Conservation (phyloP, 352 stramenopile species). For the Thalassiosira delicatula region DNA sequence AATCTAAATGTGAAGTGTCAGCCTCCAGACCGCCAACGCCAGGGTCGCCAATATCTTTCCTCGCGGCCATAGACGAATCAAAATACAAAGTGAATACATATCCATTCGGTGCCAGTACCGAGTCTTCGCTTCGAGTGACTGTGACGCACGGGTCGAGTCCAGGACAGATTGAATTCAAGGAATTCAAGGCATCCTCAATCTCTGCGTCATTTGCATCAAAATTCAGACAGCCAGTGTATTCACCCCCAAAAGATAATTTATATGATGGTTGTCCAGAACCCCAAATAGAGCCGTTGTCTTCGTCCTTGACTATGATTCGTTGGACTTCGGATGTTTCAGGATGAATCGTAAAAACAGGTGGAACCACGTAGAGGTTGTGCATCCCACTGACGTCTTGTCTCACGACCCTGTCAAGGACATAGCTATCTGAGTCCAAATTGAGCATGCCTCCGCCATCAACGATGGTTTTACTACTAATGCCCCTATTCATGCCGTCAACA, state of each 20-base stretch:
- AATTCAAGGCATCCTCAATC: slow-evolving; percentile 45
- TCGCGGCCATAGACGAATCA: slow-evolving; percentile 53
- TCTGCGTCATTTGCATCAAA: slow-evolving; percentile 76
- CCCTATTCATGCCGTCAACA: slow-evolving; percentile 70
- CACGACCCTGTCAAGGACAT: slow-evolving; percentile 53
- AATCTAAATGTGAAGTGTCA: slow-evolving; percentile 55
- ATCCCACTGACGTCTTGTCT: slow-evolving; percentile 23
- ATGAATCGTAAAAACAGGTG: slow-evolving; percentile 75
- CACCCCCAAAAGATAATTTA: slow-evolving; percentile 55
- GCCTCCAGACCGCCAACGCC: slow-evolving; percentile 47
- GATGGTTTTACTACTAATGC: slow-evolving; percentile 69
- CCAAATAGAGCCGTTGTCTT: slow-evolving; percentile 59
- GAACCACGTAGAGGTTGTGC: slow-evolving; percentile 60
- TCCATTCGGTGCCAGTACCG: slow-evolving; percentile 73
- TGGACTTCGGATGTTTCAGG: slow-evolving; percentile 72
- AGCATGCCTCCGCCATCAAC: slow-evolving; percentile 73
- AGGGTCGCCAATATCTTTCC: slow-evolving; percentile 44
- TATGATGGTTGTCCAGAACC: slow-evolving; percentile 61
- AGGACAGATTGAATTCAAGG: slow-evolving; percentile 53
- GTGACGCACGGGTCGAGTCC: slow-evolving; percentile 65
- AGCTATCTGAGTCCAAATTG: slow-evolving; percentile 46
- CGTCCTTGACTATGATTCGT: slow-evolving; percentile 76
- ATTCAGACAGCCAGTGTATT: slow-evolving; percentile 66
- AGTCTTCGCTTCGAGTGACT: slow-evolving; percentile 77
- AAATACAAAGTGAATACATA: slow-evolving; percentile 82